These are phyloP conservation scores for Rhodomyrtus psidioides DNA, from an alignment of 441 rosid species.

Conservation along the genomic window DNA sequence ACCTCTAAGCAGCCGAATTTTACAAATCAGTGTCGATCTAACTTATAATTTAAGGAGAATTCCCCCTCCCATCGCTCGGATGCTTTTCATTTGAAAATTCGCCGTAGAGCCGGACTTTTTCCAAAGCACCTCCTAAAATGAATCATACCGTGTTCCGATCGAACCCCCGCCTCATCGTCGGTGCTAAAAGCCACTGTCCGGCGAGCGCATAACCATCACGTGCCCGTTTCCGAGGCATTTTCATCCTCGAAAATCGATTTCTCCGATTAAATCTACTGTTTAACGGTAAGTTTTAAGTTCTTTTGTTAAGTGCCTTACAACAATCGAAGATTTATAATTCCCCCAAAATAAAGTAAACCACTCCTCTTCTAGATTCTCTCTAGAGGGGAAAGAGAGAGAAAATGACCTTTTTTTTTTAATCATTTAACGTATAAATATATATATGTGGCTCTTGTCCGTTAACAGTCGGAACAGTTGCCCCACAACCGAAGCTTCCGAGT, in stretches of 20 bases:
- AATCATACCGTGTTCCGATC: background rate
- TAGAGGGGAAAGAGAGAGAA: background rate
- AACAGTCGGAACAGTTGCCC: no score
- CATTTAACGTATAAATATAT: background rate
- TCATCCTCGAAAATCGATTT: background rate
- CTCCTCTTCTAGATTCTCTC: background rate
- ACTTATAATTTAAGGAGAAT: no score
- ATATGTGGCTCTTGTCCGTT: no score
- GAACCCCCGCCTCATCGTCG: background rate
- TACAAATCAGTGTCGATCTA: no score
- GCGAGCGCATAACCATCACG: background rate
- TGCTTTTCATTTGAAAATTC: no score
- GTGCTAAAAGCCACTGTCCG: background rate
- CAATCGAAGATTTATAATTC: background rate
- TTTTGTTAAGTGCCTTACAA: background rate
- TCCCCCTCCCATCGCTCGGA: no score
- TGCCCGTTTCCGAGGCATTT: background rate
- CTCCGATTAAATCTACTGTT: background rate
- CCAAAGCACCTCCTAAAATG: background rate
- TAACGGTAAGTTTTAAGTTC: no score
- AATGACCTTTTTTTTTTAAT: background rate
- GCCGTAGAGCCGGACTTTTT: background rate
- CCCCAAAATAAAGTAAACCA: background rate
- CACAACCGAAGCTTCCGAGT: no score
- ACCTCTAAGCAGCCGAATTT: no score